Evolutionary conservation across 2,329 filamentous ascomycete species (phyloP).

Genomic region (Hymenotorrendiella dingleyae): DNA sequence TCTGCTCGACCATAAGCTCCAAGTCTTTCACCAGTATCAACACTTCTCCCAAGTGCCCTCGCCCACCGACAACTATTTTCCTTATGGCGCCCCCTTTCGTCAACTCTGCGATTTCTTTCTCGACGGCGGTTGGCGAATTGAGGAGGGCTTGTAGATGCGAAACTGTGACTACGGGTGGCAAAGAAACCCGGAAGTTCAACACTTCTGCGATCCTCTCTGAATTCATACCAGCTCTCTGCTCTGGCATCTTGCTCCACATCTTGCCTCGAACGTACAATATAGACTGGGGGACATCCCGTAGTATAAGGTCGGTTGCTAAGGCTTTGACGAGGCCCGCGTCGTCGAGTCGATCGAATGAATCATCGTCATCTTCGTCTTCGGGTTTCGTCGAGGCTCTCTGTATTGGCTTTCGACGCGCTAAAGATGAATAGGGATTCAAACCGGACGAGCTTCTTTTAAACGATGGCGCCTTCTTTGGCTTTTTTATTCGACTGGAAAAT

Average conservation of each 20-base stretch:
- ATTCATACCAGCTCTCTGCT: conserved; percentile 52
- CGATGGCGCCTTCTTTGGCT: conserved; percentile 21
- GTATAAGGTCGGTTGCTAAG: conserved; percentile 48
- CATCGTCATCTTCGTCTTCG: conserved; percentile 28
- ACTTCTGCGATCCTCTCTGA: conserved; percentile 58
- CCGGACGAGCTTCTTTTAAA: conserved; percentile 23
- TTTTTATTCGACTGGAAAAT: conserved; percentile 29
- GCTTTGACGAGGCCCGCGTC: conserved; percentile 53
- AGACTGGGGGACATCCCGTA: conserved; percentile 58
- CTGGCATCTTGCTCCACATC: conserved; percentile 62
- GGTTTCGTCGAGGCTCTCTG: conserved; percentile 15
- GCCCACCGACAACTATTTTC: conserved; percentile 55
- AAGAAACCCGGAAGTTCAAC: conserved; percentile 50
- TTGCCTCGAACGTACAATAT: conserved; percentile 53
- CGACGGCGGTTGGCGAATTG: conserved; percentile 55
- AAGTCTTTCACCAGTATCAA: conserved; percentile 55
- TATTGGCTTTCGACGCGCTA: conserved; percentile 26
- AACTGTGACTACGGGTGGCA: conserved; percentile 60
- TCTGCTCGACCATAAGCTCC: conserved; percentile 39
- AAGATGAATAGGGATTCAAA: conserved; percentile 24
- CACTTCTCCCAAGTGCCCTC: conserved; percentile 54
- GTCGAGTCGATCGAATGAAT: conserved; percentile 46
- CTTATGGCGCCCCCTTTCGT: conserved; percentile 50
- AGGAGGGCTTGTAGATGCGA: conserved; percentile 62
- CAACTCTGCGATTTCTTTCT: conserved; percentile 61